phyloP scores from a whole-genome alignment of 441 rosid species.

The Pelargonium australe region DNA sequence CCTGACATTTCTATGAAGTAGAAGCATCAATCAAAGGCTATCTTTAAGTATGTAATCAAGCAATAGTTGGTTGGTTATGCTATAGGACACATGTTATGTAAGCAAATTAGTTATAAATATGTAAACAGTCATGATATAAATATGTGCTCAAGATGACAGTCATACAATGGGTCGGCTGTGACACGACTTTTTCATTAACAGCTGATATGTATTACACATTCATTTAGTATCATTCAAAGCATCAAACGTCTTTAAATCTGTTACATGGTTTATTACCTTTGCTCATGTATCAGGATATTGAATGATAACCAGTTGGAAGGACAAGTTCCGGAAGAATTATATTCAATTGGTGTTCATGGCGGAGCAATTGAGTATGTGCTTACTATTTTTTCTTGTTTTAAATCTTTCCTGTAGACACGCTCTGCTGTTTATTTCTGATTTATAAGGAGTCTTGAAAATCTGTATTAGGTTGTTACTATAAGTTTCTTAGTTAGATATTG shows the following conservation, averaged over 20 bases:
- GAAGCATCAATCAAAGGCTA: neutral
- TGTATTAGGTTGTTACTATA: too few relatives aligned
- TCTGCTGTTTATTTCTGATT: neutral
- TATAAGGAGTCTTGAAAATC: too few relatives aligned
- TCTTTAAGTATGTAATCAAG: neutral
- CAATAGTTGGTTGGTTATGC: neutral
- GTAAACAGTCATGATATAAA: neutral
- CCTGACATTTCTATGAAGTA: neutral
- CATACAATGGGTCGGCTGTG: neutral
- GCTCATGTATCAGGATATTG: slow-evolving; percentile 48
- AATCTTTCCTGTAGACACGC: neutral
- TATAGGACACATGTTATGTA: too few relatives aligned
- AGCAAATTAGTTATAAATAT: too few relatives aligned
- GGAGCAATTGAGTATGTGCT: slow-evolving; percentile 83
- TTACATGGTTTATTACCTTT: slow-evolving; percentile 7
- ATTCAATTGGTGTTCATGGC: slow-evolving; percentile 84
- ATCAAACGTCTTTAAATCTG: neutral
- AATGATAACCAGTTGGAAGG: slow-evolving; percentile 73
- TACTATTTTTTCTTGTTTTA: slow-evolving; percentile 1
- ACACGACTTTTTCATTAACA: neutral
- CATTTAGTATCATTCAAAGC: neutral
- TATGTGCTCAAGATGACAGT: neutral
- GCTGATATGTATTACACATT: neutral
- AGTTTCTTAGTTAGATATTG: neutral
- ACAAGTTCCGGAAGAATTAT: slow-evolving; percentile 74